Evolutionary conservation across 352 stramenopile genomes (phyloP), one percentile per base, ranked within the genome.

Genomic region (Thalassiosira oceanica): DNA sequence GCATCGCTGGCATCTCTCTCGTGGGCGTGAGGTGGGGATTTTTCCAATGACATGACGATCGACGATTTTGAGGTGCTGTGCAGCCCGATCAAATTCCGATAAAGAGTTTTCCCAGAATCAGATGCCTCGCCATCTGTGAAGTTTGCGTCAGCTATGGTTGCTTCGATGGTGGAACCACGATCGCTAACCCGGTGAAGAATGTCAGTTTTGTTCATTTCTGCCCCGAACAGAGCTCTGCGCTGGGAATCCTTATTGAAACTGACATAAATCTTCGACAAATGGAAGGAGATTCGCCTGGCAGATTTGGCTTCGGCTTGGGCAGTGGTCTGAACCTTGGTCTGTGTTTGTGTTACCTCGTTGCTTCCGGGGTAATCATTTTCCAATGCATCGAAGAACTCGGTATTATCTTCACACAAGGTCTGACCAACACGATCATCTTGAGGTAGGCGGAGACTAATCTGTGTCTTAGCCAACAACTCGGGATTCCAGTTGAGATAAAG

Each of bases 401-500:
- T n/a, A n/a, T n/a, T n/a, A n/a, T n/a, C n/a, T n/a, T n/a, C n/a
- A n/a, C n/a, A n/a, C n/a, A n/a, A n/a, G n/a, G n/a, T n/a, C n/a
- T n/a, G n/a, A n/a, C n/a, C n/a, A n/a, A n/a, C n/a, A n/a, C n/a
- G n/a, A n/a, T n/a, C n/a, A n/a, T n/a, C n/a, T n/a, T n/a, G n/a
- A 28, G 82, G 64, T 16, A 78, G 53, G 23, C 56, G 46, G 13
- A 88, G 62, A 20, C 74, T 53, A 45, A 62, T 64, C 31, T 87
- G 71, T 45, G 88, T 71, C 41, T 48, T 66, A 41, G 78, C 80
- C 21, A 90, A 53, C 35, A 73, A 78, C 45, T 90, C 83, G n/a
- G 83, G 76, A 46, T 88, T 88, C 79, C 79, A 90, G 51, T 90
- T 80, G 35, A 90, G 56, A 55, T 74, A 90, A 1, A 89, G 48